Percentiles rank a stretch among this genome's conserved stretches.
Evolutionary conservation across 371 early-diverging fungal genomes (phyloP).

Genomic region (Mortierella sp.): DNA sequence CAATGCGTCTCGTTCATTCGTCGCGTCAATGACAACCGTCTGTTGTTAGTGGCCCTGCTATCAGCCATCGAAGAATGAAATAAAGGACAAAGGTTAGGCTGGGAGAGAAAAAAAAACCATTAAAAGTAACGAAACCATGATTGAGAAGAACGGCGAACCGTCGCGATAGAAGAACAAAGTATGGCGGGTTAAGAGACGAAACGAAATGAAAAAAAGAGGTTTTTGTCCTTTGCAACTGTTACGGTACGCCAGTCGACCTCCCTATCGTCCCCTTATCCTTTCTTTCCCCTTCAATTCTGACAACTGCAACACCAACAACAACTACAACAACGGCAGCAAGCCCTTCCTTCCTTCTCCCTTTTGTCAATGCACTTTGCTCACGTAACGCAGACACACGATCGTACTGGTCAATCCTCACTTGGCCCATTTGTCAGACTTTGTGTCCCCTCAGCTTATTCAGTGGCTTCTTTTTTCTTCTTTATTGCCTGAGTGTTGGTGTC

Average conservation of each 20-base stretch:
- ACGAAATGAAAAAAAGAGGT: not conserved
- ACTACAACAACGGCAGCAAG: not conserved
- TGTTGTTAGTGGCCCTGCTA: not conserved
- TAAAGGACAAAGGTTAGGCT: too few relatives aligned
- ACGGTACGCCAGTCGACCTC: not conserved
- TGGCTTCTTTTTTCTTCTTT: not conserved
- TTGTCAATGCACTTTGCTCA: slow-evolving; percentile 25
- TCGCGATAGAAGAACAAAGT: not conserved
- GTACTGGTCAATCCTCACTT: slow-evolving; percentile 2
- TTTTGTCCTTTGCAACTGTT: not conserved
- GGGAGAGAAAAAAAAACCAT: not conserved
- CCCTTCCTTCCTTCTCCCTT: not conserved
- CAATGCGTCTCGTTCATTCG: slow-evolving; percentile 2
- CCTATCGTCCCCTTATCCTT: not conserved
- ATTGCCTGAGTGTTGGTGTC: too few relatives aligned
- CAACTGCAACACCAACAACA: not conserved
- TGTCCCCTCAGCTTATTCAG: not conserved
- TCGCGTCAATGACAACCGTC: slow-evolving; percentile 4
- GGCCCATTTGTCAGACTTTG: not conserved
- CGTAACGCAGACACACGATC: slow-evolving; percentile 15
- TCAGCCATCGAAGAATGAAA: too few relatives aligned
- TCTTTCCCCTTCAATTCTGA: not conserved
- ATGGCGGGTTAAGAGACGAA: not conserved
- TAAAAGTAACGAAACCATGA: not conserved
- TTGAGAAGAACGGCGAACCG: too few relatives aligned